phyloP scores from a whole-genome alignment of 306 rosid species.

The Canavalia ensiformis region DNA sequence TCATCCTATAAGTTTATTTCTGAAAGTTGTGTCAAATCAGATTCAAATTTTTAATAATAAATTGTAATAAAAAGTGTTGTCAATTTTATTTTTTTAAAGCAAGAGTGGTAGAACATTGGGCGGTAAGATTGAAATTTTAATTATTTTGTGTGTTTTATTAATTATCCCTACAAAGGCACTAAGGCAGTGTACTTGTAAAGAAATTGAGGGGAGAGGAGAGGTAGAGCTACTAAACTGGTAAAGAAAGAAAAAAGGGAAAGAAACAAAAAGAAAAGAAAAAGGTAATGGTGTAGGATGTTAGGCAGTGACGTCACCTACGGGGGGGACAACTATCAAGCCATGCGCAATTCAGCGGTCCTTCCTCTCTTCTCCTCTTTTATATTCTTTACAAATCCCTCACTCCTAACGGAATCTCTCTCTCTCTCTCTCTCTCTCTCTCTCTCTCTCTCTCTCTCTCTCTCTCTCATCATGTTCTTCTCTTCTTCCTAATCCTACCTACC shows the following conservation, averaged over 20 bases:
- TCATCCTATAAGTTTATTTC: no score
- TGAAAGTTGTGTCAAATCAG: no score
- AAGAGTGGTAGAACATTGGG: no score
- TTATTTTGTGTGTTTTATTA: no score
- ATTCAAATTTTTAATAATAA: no score
- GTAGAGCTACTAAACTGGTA: not conserved
- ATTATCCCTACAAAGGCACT: not conserved
- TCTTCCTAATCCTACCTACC: slow-evolving; percentile 16
- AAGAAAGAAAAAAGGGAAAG: not conserved
- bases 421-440: slow-evolving; percentile 15
- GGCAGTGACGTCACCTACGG: slow-evolving; percentile 61
- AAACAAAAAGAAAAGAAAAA: slow-evolving; percentile 31
- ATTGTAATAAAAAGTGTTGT: no score
- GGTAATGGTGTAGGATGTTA: slow-evolving; percentile 32
- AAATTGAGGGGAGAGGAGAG: not conserved
- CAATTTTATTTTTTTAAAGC: no score
- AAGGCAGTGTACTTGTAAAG: not conserved
- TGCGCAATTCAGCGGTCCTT: slow-evolving; percentile 85
- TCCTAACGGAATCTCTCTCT: slow-evolving; percentile 49
- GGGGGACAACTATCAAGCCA: slow-evolving; percentile 76
- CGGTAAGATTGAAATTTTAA: no score
- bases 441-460: slow-evolving; percentile 18
- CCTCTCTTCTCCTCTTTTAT: slow-evolving; percentile 46
- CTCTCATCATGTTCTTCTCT: slow-evolving; percentile 34
- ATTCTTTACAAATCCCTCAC: slow-evolving; percentile 53